phyloP scores from a whole-genome alignment of 257 asterid genomes.

The Nicotiana paniculata region DNA sequence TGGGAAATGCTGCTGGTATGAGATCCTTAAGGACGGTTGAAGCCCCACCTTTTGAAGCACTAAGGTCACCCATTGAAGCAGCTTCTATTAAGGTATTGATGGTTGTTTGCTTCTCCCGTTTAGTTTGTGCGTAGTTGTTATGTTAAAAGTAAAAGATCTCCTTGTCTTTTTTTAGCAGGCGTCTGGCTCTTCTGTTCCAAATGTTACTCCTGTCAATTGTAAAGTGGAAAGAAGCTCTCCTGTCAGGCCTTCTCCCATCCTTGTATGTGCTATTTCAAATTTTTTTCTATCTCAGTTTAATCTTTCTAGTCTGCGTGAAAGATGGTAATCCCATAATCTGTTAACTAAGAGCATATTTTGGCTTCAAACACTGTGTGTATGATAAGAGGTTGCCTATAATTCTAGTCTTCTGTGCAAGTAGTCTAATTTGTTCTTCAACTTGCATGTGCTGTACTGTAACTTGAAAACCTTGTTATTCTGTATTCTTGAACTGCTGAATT shows the following conservation, averaged over 20 bases:
- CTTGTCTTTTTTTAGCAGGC: conserved; percentile 43
- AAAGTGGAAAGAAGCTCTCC: conserved; percentile 98
- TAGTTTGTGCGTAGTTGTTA: neutral
- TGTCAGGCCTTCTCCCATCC: conserved; percentile 78
- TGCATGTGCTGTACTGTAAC: conserved; percentile 4
- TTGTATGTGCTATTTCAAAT: conserved; percentile 40
- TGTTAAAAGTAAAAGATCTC: neutral
- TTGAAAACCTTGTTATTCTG: neutral
- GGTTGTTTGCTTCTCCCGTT: neutral
- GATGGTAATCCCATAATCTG: neutral
- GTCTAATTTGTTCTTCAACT: neutral
- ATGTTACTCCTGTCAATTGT: conserved; percentile 62
- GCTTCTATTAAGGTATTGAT: conserved; percentile 65
- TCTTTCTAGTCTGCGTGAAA: neutral
- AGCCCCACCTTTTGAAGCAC: conserved; percentile 70
- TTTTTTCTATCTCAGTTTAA: conserved; percentile 6
- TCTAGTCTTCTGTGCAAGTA: too few species aligned
- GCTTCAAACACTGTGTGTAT: neutral
- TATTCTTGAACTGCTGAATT: neutral
- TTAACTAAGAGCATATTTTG: neutral
- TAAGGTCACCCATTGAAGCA: conserved; percentile 75
- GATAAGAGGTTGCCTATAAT: too few species aligned
- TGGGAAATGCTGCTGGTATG: conserved; percentile 79
- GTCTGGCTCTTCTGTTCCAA: conserved; percentile 71
- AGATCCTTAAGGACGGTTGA: conserved; percentile 69